Evolutionary conservation across 1,139 yeast genomes (phyloP).

Genomic region (Blastobotrys arbuscula): DNA sequence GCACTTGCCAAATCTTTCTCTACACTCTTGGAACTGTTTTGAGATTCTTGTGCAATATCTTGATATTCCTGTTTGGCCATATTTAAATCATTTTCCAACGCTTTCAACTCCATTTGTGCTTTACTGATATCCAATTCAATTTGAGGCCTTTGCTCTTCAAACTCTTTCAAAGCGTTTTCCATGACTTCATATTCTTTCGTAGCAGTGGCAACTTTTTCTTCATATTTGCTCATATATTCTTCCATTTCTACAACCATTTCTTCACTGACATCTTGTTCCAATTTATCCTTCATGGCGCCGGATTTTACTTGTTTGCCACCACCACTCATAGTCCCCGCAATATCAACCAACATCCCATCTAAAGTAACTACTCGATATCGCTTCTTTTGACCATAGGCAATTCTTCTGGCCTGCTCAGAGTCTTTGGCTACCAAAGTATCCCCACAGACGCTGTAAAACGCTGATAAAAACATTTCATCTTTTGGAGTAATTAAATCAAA

Average conservation of each 20-base stretch:
- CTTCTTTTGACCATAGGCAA: constrained; percentile 70
- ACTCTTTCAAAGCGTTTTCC: constrained; percentile 50
- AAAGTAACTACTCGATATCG: constrained; percentile 87
- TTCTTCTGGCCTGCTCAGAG: constrained; percentile 73
- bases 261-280: constrained; percentile 42
- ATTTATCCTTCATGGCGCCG: constrained; percentile 56
- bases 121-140: constrained; percentile 60
- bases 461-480: constrained; percentile 67
- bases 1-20: constrained; percentile 35
- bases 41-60: constrained; percentile 10
- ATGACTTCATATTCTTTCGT: constrained; percentile 53
- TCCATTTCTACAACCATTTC: constrained; percentile 57
- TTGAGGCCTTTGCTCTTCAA: constrained; percentile 65
- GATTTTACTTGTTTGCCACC: constrained; percentile 71
- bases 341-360: constrained; percentile 88
- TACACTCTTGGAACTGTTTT: constrained; percentile 14
- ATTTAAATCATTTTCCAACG: constrained; percentile 45
- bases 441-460: constrained; percentile 79
- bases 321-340: constrained; percentile 97
- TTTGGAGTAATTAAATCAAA: constrained; percentile 75
- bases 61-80: constrained; percentile 37
- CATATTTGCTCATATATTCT: constrained; percentile 49
- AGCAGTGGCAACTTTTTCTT: constrained; percentile 49
- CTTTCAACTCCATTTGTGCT: constrained; percentile 57
- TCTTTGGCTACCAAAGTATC: constrained; percentile 85